Conservation (phyloP, 345 rosid species). For the Eucalyptus tenuipes region DNA sequence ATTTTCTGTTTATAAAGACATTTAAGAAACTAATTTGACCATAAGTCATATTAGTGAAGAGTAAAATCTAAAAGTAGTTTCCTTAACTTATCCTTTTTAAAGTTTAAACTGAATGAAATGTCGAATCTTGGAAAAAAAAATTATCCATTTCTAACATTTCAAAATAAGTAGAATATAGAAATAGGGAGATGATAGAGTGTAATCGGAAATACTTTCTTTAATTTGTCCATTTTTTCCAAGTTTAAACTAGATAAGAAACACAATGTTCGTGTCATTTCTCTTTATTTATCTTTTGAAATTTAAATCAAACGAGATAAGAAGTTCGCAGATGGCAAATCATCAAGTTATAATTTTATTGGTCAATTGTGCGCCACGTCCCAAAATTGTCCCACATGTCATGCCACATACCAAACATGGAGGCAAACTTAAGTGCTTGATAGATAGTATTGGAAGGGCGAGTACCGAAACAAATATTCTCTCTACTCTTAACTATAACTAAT, state of each 20-base stretch:
- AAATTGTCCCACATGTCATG: background rate
- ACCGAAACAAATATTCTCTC: background rate
- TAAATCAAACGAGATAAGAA: background rate
- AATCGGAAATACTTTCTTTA: background rate
- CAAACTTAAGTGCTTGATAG: background rate
- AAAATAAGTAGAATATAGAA: background rate
- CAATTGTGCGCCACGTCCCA: background rate
- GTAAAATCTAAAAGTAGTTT: background rate
- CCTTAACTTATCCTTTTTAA: background rate
- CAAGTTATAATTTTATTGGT: background rate
- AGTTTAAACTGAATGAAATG: background rate
- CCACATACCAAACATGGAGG: background rate
- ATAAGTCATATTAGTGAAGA: background rate
- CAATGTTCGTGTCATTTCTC: background rate
- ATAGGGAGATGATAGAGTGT: background rate
- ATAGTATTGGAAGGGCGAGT: background rate
- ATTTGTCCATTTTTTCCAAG: background rate
- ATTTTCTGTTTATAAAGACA: background rate
- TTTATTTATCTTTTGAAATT: background rate
- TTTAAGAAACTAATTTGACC: background rate
- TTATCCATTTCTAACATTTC: background rate
- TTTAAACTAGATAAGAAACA: background rate
- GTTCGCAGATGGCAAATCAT: accelerated
- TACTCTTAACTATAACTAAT: background rate
- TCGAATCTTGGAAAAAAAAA: background rate